Evolutionary conservation across 2,329 filamentous ascomycete species (phyloP).

Genomic region (Aspergillus quadricinctus): DNA sequence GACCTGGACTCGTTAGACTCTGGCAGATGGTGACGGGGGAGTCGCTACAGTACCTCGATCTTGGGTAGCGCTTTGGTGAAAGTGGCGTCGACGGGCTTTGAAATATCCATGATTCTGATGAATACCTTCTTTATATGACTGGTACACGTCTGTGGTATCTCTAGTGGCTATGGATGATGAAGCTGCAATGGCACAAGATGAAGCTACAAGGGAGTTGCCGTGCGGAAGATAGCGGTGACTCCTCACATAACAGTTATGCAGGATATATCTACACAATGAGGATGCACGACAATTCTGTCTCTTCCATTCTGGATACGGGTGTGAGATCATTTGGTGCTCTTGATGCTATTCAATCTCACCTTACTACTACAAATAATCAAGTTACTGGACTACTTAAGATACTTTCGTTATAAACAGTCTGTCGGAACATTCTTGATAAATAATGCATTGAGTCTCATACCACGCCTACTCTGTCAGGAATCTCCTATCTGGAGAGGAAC

Average conservation of each 20-base stretch:
- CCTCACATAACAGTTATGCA: not conserved
- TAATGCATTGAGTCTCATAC: not conserved
- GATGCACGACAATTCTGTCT: not conserved
- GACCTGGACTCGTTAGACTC: slow-evolving; percentile 47
- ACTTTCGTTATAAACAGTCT: not conserved
- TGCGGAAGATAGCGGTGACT: not conserved
- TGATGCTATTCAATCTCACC: not conserved
- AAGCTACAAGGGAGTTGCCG: not conserved
- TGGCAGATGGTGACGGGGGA: not conserved
- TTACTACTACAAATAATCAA: too few relatives aligned
- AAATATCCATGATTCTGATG: slow-evolving; percentile 19
- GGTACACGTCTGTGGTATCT: not conserved
- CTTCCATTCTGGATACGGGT: not conserved
- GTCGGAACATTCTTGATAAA: not conserved
- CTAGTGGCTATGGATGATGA: not conserved
- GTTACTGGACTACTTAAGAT: too few relatives aligned
- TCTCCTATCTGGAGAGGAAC: not conserved
- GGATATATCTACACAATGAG: not conserved
- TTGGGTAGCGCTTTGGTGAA: slow-evolving; percentile 35
- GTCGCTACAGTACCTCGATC: slow-evolving; percentile 26
- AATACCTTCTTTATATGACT: not conserved
- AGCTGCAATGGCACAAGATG: not conserved
- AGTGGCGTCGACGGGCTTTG: slow-evolving; percentile 22
- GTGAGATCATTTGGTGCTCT: not conserved
- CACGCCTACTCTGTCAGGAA: not conserved